Evolutionary conservation across 371 early-diverging fungal genomes (phyloP), one percentile per base, ranked within the genome.

Genomic region (Saksenaea oblongispora): DNA sequence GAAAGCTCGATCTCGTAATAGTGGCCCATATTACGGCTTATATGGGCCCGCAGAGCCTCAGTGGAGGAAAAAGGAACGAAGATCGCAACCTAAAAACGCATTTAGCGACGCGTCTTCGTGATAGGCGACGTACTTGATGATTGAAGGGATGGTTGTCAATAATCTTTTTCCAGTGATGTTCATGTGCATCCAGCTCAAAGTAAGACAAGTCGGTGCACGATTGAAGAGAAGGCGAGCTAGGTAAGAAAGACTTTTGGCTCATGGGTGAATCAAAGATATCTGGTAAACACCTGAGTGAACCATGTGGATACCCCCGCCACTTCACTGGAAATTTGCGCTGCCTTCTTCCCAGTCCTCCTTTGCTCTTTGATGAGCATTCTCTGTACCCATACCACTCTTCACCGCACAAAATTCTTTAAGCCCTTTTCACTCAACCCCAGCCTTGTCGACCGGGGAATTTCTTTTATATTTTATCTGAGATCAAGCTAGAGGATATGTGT

Each of bases 131-230:
- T 79, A 84, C 84, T 56, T 70, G 69, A 60, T 80, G 76, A 69
- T 87, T 87, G 42, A 84, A 87, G 14, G 83, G 78, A 60, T 87
- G 87, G 3, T 67, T 58, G 15, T 72, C 58, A 34, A 87, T 83
- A 11, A 72, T 36, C 11, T 63, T 58, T 56, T 66, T 63, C 70
- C 70, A 72, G n/a, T 70, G 63, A 0, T 41, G 28, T 9, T 65
- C 61, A 34, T 71, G 67, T n/a, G 65, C 34, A 47, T 71, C 60
- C 27, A 78, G 34, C 36, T 74, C 72, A 28, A 78, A 27, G 54
- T 65, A 66, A 54, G 68, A 65, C 37, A 75, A 41, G 37, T 70
- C 65, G n/a, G 54, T 51, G 47, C 62, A 54, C 11, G 73, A 73
- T 22, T 58, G 58, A 22, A 65, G 7, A 14, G 59, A 9, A 27